A percentile compares a stretch with the other conserved stretches of the same genome.
Evolutionary conservation across 805 yeast species (phyloP).

Genomic region (Teunomyces aglyptinius): DNA sequence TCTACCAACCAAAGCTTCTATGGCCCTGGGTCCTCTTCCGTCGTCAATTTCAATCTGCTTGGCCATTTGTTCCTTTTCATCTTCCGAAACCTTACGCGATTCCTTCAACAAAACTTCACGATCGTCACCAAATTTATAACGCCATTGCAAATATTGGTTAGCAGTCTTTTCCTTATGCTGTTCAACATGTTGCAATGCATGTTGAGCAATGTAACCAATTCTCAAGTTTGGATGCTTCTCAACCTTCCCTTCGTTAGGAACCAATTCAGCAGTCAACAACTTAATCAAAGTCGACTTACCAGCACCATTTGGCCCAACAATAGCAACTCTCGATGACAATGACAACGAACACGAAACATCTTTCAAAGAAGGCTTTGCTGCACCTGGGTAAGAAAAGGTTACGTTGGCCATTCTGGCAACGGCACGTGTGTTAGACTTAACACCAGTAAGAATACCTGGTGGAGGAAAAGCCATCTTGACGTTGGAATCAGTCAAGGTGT

Average conservation of each 20-base stretch:
- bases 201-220: conserved; percentile 98
- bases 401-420: conserved; percentile 86
- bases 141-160: conserved; percentile 97
- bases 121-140: conserved; percentile 96
- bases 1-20: conserved; percentile 96
- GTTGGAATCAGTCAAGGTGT: conserved; percentile 87
- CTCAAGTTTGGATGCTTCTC: conserved; percentile 98
- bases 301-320: conserved; percentile 98
- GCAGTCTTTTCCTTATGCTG: conserved; percentile 97
- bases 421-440: conserved; percentile 89
- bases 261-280: conserved; percentile 85
- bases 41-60: conserved; percentile 79
- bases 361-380: conserved; percentile 73
- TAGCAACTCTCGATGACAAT: conserved; percentile 93
- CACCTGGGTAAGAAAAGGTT: conserved; percentile 88
- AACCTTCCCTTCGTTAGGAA: conserved; percentile 83
- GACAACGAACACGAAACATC: conserved; percentile 89
- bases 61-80: conserved; percentile 71
- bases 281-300: conserved; percentile 97
- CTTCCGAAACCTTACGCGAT: conserved; percentile 78
- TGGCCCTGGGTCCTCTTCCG: conserved; percentile 82
- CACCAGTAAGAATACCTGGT: conserved; percentile 97
- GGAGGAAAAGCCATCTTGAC: conserved; percentile 98
- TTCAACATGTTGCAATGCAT: conserved; percentile 95
- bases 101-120: conserved; percentile 94